A percentile compares a stretch with the other conserved stretches of the same genome.
Evolutionary conservation across 2,329 filamentous ascomycete species (phyloP).

Genomic region (Aspergillus fructus): DNA sequence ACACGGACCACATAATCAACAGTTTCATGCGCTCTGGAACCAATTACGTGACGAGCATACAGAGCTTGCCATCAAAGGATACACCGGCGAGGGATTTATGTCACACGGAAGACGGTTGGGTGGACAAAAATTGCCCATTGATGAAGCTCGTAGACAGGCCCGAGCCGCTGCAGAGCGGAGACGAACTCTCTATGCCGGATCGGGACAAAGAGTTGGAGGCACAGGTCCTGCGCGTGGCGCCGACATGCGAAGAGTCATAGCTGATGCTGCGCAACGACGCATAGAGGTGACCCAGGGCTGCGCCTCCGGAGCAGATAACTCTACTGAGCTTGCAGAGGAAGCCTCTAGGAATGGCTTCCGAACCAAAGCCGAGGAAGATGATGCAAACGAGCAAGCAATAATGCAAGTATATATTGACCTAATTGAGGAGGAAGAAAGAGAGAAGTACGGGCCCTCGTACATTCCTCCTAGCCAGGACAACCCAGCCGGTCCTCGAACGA

Average conservation of each 20-base stretch:
- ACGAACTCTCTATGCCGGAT: slow-evolving; percentile 56
- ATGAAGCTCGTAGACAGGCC: slow-evolving; percentile 74
- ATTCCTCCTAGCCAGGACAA: slow-evolving; percentile 53
- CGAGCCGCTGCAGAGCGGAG: slow-evolving; percentile 73
- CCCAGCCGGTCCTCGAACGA: slow-evolving; percentile 49
- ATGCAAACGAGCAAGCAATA: slow-evolving; percentile 84
- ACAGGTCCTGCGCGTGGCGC: slow-evolving; percentile 54
- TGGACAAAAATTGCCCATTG: slow-evolving; percentile 61
- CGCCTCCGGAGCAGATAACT: slow-evolving; percentile 67
- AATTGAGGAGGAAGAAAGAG: slow-evolving; percentile 73
- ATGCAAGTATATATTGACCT: slow-evolving; percentile 82
- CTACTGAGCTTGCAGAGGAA: slow-evolving; percentile 65
- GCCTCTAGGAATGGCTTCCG: slow-evolving; percentile 72
- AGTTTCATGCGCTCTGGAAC: slow-evolving; percentile 86
- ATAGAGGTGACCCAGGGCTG: slow-evolving; percentile 70
- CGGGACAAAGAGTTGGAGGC: slow-evolving; percentile 73
- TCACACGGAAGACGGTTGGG: slow-evolving; percentile 73
- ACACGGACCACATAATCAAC: slow-evolving; percentile 75
- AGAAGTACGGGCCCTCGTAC: slow-evolving; percentile 59
- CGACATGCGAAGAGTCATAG: slow-evolving; percentile 71
- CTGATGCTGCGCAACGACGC: slow-evolving; percentile 68
- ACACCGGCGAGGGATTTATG: slow-evolving; percentile 86
- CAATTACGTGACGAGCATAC: slow-evolving; percentile 84
- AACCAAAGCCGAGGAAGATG: slow-evolving; percentile 82
- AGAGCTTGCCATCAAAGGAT: slow-evolving; percentile 73